A percentile compares a stretch with the other conserved stretches of the same genome.
Evolutionary conservation across 2,329 filamentous ascomycete species (phyloP).

Genomic region (Cercospora citrullina): DNA sequence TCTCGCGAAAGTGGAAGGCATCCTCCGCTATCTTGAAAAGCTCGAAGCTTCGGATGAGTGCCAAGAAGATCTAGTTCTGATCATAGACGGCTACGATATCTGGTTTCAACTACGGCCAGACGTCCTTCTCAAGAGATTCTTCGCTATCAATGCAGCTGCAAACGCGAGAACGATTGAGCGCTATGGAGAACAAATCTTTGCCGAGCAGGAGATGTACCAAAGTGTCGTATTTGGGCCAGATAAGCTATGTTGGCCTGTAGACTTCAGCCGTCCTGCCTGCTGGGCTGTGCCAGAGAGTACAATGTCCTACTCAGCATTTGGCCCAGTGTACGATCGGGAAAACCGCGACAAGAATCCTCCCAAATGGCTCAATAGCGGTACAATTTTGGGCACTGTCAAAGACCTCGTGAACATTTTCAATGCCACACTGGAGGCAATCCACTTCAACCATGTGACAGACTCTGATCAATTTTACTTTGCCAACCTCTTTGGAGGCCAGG

Average conservation of each 20-base stretch:
- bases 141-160: constrained; percentile 29
- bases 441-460: constrained; percentile 32
- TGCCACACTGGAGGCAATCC: constrained; percentile 43
- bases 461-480: constrained; percentile 51
- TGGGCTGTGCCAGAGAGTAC: constrained; percentile 35
- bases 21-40: constrained; percentile 22
- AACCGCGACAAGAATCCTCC: constrained; percentile 46
- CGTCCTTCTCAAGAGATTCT: constrained; percentile 30
- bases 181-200: constrained; percentile 41
- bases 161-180: constrained; percentile 43
- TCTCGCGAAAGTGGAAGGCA: constrained; percentile 27
- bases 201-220: constrained; percentile 31
- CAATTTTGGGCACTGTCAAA: constrained; percentile 45
- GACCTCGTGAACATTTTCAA: constrained; percentile 44
- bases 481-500: constrained; percentile 56
- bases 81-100: constrained; percentile 33
- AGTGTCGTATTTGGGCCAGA: constrained; percentile 38
- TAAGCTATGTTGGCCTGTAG: constrained; percentile 39
- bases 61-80: constrained; percentile 34
- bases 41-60: constrained; percentile 37
- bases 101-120: constrained; percentile 33
- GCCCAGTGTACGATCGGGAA: constrained; percentile 46
- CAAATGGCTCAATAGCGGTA: constrained; percentile 52
- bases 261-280: constrained; percentile 35
- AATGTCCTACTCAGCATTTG: constrained; percentile 45